These are phyloP conservation scores for Creolimax fragrantissima DNA, from an alignment of 78 protist genomes.

Conservation along the genomic window DNA sequence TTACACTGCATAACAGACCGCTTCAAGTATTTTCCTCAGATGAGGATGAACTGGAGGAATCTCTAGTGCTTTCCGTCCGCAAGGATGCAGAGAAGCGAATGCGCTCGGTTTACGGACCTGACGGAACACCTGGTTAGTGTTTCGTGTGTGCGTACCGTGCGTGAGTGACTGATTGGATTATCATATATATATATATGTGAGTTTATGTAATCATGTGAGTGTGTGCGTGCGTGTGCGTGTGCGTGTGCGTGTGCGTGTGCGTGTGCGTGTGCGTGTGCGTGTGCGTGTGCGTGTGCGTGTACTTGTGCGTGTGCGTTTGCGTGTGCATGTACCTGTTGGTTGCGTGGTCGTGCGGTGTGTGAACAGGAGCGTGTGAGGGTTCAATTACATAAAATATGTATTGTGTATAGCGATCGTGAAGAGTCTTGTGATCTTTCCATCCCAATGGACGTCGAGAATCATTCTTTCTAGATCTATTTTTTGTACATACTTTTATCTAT, in stretches of 20 bases:
- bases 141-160: not conserved
- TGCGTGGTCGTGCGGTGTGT: not conserved
- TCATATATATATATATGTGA: not conserved
- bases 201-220: not conserved
- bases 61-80: not conserved
- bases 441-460: no score
- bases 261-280: not conserved
- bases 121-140: not conserved
- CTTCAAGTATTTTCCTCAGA: no score
- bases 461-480: no score
- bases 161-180: not conserved
- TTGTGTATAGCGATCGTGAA: not conserved
- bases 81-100: not conserved
- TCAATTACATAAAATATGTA: not conserved
- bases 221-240: not conserved
- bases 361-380: not conserved
- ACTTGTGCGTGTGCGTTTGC: not conserved
- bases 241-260: not conserved
- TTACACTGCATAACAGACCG: no score
- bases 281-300: not conserved
- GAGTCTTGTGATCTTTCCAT: not conserved
- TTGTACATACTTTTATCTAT: no score
- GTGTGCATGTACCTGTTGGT: not conserved
- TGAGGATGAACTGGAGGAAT: not conserved
- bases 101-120: not conserved